Evolutionary conservation across 805 yeast species (phyloP), one percentile per base, ranked within the genome.

Genomic region (Kuraishia hungarica): DNA sequence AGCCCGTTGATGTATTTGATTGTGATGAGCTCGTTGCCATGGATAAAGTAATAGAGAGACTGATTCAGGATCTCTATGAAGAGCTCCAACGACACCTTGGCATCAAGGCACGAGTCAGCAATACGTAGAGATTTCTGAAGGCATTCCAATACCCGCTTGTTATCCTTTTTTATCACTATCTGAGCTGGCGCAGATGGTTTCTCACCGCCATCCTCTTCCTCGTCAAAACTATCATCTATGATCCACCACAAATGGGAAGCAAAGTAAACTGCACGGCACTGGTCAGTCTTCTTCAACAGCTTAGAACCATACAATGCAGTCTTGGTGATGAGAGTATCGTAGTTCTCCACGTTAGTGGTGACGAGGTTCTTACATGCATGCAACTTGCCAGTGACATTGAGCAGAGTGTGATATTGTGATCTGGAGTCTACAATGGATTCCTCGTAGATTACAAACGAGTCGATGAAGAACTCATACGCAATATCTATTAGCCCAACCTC

Each of bases 181-280:
- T 66, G 66, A 47, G 48, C 7, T 7, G 51, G 48, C 19, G 39
- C 19, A 15, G 47, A 39, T 4, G 48, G 21, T 24, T 63, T 39
- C 13, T 43, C 70, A 19, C 50, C 54, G 35, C 63, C 67, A 55
- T 70, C 72, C 21, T 72, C 74, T 10, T 52, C 59, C 20, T 52
- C 58, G 13, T 65, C 69, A 39, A 62, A 70, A 35, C 60, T 58
- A 50, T 67, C 78, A 57, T 87, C 91, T 23, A 86, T 83, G 64
- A 93, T 87, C 94, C 96, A 89, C 97, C 97, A 94, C 52, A 94
- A 72, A 69, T 94, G 97, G 1, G 96, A 84, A 49, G 97, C 92
- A 53, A 82, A 70, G 66, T 87, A 89, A 5, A 91, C 96, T 0
- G 96, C 85, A 17, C 97, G 81, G 67, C 97, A 92, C 69, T 94